Evolutionary conservation across 495 filamentous ascomycete genomes (phyloP).

Genomic region (Darksidea phi): DNA sequence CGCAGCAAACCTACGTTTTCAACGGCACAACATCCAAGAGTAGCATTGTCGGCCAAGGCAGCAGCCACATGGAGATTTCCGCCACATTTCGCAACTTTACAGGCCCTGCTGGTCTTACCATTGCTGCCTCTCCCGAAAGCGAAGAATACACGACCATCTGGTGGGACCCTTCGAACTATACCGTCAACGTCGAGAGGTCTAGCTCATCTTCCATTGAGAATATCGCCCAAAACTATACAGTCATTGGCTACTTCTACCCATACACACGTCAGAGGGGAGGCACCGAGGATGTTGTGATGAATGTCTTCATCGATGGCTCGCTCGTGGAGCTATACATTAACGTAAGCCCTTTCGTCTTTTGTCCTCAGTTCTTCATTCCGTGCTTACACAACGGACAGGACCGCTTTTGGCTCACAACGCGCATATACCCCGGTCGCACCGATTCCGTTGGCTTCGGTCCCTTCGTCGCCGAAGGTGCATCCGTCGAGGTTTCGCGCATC

Average conservation of each 20-base stretch:
- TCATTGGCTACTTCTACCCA: slow-evolving; percentile 42
- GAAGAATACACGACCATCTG: slow-evolving; percentile 44
- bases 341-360: slow-evolving; percentile 9
- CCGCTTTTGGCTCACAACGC: slow-evolving; percentile 42
- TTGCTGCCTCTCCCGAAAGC: slow-evolving; percentile 40
- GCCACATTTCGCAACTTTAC: slow-evolving; percentile 36
- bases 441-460: slow-evolving; percentile 41
- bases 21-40: slow-evolving; percentile 14
- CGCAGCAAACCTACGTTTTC: slow-evolving; percentile 4
- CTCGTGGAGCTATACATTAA: slow-evolving; percentile 44
- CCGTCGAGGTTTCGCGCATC: slow-evolving; percentile 33
- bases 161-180: slow-evolving; percentile 40
- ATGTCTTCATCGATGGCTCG: slow-evolving; percentile 43
- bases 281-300: slow-evolving; percentile 38
- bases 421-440: slow-evolving; percentile 40
- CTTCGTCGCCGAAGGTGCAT: slow-evolving; percentile 35
- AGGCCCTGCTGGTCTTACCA: slow-evolving; percentile 36
- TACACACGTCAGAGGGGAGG: slow-evolving; percentile 33
- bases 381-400: slow-evolving; percentile 25
- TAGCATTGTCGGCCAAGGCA: slow-evolving; percentile 29
- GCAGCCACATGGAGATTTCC: slow-evolving; percentile 35
- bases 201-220: slow-evolving; percentile 38
- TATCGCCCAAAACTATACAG: slow-evolving; percentile 36
- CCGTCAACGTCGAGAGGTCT: slow-evolving; percentile 40
- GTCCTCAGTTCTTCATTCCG: neutral